Conservation (phyloP, 768 basidiomycete genomes). For the Candolleomyces aberdarensis region DNA sequence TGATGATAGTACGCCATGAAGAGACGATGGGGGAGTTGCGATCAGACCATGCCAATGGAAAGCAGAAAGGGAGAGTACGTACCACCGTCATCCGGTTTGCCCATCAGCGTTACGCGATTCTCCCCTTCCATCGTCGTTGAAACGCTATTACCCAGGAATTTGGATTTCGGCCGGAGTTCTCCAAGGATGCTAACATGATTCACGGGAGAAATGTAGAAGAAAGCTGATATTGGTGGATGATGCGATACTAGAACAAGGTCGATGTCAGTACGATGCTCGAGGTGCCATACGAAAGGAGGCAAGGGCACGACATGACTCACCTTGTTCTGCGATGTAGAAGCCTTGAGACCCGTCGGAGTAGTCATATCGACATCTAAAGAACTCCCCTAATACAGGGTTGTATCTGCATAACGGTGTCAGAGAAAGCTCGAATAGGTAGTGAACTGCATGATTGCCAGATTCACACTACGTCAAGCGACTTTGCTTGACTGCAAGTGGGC, state of each 20-base stretch:
- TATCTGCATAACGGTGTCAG: slow-evolving; percentile 50
- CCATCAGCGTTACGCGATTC: slow-evolving; percentile 81
- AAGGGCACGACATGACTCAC: slow-evolving; percentile 31
- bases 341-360: slow-evolving; percentile 89
- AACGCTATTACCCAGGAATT: slow-evolving; percentile 95
- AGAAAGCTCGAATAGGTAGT: slow-evolving; percentile 4
- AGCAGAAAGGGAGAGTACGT: slow-evolving; percentile 25
- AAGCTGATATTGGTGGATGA: slow-evolving; percentile 93
- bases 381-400: slow-evolving; percentile 96
- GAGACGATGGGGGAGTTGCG: slow-evolving; percentile 7
- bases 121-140: slow-evolving; percentile 97
- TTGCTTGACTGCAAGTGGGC: too few species aligned
- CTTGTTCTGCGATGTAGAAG: slow-evolving; percentile 97
- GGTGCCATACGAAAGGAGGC: too few species aligned
- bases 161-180: slow-evolving; percentile 92
- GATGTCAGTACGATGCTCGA: too few species aligned
- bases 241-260: slow-evolving; percentile 69
- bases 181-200: slow-evolving; percentile 87
- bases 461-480: not conserved
- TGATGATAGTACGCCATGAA: slow-evolving; percentile 22
- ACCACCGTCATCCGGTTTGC: slow-evolving; percentile 85
- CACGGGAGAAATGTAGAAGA: slow-evolving; percentile 90
- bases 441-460: not conserved
- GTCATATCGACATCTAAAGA: slow-evolving; percentile 94
- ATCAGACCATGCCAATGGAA: not conserved